Base-by-base conservation (phyloP, 495 filamentous ascomycete species). In the Pyrenopolyporus hunteri region DNA sequence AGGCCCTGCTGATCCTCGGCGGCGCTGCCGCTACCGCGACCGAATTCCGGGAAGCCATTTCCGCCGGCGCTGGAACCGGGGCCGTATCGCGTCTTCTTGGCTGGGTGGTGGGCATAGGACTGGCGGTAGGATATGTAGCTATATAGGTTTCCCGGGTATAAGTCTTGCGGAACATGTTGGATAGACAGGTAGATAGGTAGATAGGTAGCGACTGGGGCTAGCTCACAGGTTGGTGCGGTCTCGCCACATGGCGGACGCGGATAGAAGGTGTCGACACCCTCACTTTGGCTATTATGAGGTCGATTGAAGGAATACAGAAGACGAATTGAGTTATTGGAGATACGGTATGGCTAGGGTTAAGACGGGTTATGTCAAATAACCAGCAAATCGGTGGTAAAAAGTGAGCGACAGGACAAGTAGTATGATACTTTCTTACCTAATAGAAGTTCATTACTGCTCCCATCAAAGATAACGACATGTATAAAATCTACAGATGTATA, bases 121-220 rank as follows among this genome's bases (percentile, higher is more conserved):
- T 98, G 94, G 55, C 94, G 92, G 80, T 98, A 98, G 70, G 94
- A 97, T 72, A 98, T 95, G 75, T 93, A 98, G 70, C 94, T 97
- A 68, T 17, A 53, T 22, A 3, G 11, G 1, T 2, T 25, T 26
- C 29, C 13, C 17, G 17, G 11, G 9, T 43, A 22, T 50, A 17
- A 64, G 55, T 49, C 11, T 44, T 1, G 11, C n/a, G 37, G 9
- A 20, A 42, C 37, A 9, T n/a, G n/a, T 39, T 17, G 16, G 31
- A 22, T 39, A 11, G 42, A n/a, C 10, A 8, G 28, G 19, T 29
- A 46, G 13, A 26, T 31, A 31, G n/a, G n/a, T 45, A 17, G 8
- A 23, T 45, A 14, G 13, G 16, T 45, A 45, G 16, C 28, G 25
- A 35, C 17, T 20, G 17, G 43, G 45, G 25, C 13, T 9, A 36